Percentiles rank a stretch among this genome's conserved stretches.
Conservation (phyloP, 257 asterid species). For the Ophiorrhiza pumila region DNA sequence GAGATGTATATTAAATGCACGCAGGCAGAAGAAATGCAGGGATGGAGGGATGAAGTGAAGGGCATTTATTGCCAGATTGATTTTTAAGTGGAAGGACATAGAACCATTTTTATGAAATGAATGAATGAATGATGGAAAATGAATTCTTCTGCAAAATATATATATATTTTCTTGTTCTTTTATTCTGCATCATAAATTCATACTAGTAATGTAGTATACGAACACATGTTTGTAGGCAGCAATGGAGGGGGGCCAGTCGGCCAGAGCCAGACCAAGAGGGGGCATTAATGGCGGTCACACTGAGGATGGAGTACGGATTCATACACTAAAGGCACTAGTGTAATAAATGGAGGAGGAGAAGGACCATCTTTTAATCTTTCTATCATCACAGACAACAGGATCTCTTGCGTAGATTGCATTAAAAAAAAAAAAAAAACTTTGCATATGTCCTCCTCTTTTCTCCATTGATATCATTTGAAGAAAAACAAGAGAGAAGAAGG, state of each 20-base stretch:
- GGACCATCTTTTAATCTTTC: slow-evolving; percentile 4
- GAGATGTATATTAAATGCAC: slow-evolving; percentile 9
- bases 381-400: not conserved
- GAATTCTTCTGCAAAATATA: not conserved
- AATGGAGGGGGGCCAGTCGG: not conserved
- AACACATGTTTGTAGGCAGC: not conserved
- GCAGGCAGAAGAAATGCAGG: slow-evolving; percentile 12
- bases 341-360: not conserved
- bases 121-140: not conserved
- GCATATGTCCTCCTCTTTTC: slow-evolving; percentile 7
- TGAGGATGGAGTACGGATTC: slow-evolving; percentile 18
- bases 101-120: slow-evolving; percentile 12
- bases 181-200: not conserved
- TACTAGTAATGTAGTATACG: not conserved
- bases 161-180: not conserved
- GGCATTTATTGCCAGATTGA: slow-evolving; percentile 22
- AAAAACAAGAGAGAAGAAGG: not conserved
- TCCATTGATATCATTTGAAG: not conserved
- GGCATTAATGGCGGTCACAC: slow-evolving; percentile 18
- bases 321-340: not conserved
- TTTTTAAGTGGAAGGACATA: slow-evolving; percentile 10
- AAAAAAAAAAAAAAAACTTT: no score
- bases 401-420: slow-evolving; percentile 7
- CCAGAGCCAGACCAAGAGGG: not conserved
- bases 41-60: slow-evolving; percentile 9